A percentile compares a stretch with the other conserved stretches of the same genome.
Evolutionary conservation across 2,329 filamentous ascomycete species (phyloP).

Genomic region (Leptographium flavum): DNA sequence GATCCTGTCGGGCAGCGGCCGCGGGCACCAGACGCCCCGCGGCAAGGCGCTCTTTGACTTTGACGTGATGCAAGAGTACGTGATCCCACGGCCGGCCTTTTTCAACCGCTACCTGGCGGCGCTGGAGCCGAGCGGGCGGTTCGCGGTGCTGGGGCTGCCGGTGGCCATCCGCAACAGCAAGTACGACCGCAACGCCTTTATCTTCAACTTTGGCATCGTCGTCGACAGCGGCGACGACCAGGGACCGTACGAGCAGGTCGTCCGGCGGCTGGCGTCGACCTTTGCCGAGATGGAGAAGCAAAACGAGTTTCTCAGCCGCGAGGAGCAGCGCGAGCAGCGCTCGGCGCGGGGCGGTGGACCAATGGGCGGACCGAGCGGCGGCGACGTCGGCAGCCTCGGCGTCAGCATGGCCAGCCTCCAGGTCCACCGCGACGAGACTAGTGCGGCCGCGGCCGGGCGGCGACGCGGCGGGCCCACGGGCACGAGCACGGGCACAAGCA

Average conservation of each 20-base stretch:
- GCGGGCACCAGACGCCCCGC: background rate
- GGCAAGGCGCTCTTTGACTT: slow-evolving; percentile 55
- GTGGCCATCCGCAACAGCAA: slow-evolving; percentile 72
- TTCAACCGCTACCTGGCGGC: slow-evolving; percentile 83
- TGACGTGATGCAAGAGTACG: slow-evolving; percentile 73
- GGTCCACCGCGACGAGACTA: background rate
- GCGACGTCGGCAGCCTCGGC: background rate
- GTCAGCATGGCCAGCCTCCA: background rate
- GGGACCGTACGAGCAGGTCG: slow-evolving; percentile 69
- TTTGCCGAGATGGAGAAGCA: slow-evolving; percentile 89
- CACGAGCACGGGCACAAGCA: background rate
- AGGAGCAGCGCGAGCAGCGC: slow-evolving; percentile 20
- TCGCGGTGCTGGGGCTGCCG: slow-evolving; percentile 75
- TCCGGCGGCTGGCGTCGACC: slow-evolving; percentile 69
- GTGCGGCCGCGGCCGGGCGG: background rate
- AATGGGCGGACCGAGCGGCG: background rate
- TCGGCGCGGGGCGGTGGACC: background rate
- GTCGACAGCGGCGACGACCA: slow-evolving; percentile 41
- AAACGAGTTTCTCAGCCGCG: slow-evolving; percentile 59
- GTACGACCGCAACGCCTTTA: slow-evolving; percentile 89
- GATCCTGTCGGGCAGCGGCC: background rate
- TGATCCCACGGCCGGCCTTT: slow-evolving; percentile 89
- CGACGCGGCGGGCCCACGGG: background rate
- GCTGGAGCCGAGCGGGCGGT: slow-evolving; percentile 52
- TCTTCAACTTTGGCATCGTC: slow-evolving; percentile 88